A percentile compares a stretch with the other conserved stretches of the same genome.
phyloP scores from a whole-genome alignment of 2,329 filamentous ascomycete genomes.

The Chaetomiaceae sp. region DNA sequence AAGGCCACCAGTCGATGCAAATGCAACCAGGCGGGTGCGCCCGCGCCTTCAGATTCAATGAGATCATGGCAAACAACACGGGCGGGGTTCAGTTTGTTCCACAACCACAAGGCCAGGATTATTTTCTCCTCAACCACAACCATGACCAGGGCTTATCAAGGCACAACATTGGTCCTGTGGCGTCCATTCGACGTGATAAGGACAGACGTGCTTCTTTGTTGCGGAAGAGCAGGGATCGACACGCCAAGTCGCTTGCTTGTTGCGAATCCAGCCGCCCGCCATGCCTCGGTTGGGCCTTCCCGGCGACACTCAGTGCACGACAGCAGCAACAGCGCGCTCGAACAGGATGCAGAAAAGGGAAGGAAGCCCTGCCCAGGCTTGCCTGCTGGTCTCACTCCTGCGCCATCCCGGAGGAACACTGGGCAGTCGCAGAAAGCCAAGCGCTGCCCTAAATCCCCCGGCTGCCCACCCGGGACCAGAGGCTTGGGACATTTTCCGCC shows the following conservation, averaged over 20 bases:
- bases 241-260: slow-evolving; percentile 10
- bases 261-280: not conserved
- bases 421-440: not conserved
- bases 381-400: not conserved
- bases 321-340: not conserved
- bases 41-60: too few species aligned
- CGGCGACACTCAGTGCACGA: not conserved
- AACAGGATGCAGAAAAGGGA: not conserved
- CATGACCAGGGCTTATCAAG: too few species aligned
- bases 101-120: too few species aligned
- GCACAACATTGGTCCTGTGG: too few species aligned
- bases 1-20: too few species aligned
- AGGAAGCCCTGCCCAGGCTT: not conserved
- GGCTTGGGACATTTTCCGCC: not conserved
- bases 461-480: not conserved
- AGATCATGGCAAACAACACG: too few species aligned
- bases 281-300: not conserved
- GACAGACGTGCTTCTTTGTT: not conserved
- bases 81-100: too few species aligned
- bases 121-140: too few species aligned
- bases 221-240: slow-evolving; percentile 2
- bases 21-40: too few species aligned
- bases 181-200: too few species aligned
- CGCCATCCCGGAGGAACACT: too few species aligned
- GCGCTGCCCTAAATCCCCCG: not conserved